A percentile compares a stretch with the other conserved stretches of the same genome.
Evolutionary conservation across 1,284 basidiomycete genomes (phyloP).

Genomic region (Naganishia albida): DNA sequence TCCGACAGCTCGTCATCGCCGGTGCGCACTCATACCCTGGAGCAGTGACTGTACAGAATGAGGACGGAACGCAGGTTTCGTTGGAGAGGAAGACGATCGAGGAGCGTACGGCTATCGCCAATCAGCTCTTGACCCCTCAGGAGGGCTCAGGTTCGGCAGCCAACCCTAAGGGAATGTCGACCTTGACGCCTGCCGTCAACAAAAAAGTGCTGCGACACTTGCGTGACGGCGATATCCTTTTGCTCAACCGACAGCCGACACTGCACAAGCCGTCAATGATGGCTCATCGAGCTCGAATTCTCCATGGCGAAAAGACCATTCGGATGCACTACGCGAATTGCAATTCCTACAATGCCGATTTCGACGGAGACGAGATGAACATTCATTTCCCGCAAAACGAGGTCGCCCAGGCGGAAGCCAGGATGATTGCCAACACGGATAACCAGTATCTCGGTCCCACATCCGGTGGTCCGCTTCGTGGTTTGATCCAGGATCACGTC

Average conservation of each 20-base stretch:
- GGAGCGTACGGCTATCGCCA: slow-evolving; percentile 93
- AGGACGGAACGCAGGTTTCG: slow-evolving; percentile 84
- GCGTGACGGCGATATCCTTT: slow-evolving; percentile 90
- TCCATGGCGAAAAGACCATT: slow-evolving; percentile 97
- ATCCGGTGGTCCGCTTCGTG: slow-evolving; percentile 94
- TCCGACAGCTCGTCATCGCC: slow-evolving; percentile 89
- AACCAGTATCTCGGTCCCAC: slow-evolving; percentile 99
- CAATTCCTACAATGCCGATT: slow-evolving; percentile 68
- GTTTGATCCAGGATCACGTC: slow-evolving; percentile 98
- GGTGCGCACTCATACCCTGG: slow-evolving; percentile 90
- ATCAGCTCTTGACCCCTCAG: slow-evolving; percentile 91
- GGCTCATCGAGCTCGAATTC: slow-evolving; percentile 89
- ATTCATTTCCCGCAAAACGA: slow-evolving; percentile 90
- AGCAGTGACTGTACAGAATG: slow-evolving; percentile 90
- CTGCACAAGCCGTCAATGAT: slow-evolving; percentile 99
- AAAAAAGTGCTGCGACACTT: slow-evolving; percentile 98
- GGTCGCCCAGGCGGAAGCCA: slow-evolving; percentile 86
- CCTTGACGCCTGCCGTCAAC: slow-evolving; percentile 74
- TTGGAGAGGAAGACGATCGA: slow-evolving; percentile 81
- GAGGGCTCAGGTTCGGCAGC: slow-evolving; percentile 60
- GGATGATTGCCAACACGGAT: slow-evolving; percentile 95
- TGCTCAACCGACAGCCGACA: slow-evolving; percentile 97
- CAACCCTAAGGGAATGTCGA: slow-evolving; percentile 62
- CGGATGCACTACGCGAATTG: slow-evolving; percentile 99
- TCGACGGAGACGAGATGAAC: slow-evolving; percentile 99